Evolutionary conservation across 2,329 filamentous ascomycete genomes (phyloP), one percentile per base, ranked within the genome.

Genomic region (Epichloe elymi): DNA sequence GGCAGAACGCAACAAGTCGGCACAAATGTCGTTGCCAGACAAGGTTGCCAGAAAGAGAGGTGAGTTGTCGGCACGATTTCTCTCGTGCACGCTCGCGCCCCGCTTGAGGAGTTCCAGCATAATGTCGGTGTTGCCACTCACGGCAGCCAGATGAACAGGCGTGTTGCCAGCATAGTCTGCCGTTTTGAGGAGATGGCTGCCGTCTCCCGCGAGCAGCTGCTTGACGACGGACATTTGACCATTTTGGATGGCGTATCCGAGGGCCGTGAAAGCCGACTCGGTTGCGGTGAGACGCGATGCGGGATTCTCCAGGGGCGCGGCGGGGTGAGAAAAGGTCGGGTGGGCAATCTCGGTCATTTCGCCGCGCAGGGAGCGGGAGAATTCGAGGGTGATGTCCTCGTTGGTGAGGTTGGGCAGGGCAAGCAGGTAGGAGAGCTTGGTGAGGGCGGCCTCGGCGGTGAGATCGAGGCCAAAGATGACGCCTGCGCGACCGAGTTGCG

Each of bases 391-490:
- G 30, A 95, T 81, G 20, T 87, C 82, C 49, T 76, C 71, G 7
- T 78, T 74, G 0, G 77, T 75, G n/a, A 85, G 72, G 35, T 73
- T 75, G 1, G 85, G 81, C 4, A 76, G 65, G 4, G 86, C 85
- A 17, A 95, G 76, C 3, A 95, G 77, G 65, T 94, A 95, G 1
- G 88, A 87, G 30, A 96, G 76, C 67, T 96, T 96, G 19, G 90
- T 93, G 58, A 95, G 78, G 5, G 90, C 90, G 3, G 88, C 90
- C 70, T 96, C 90, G 20, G 86, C 86, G 0, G 90, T 96, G 68
- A 95, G 76, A 61, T 95, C 89, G 57, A 90, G 80, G 5, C 90
- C 90, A 57, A 93, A 90, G 35, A 95, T 87, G 46, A 96, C 88
- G 36, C 90, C 90, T 2, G 87, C 87, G 50, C 83, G 78, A 39